Evolutionary conservation across 2,329 filamentous ascomycete genomes (phyloP), one percentile per base, ranked within the genome.

Genomic region (Alternaria sp.): DNA sequence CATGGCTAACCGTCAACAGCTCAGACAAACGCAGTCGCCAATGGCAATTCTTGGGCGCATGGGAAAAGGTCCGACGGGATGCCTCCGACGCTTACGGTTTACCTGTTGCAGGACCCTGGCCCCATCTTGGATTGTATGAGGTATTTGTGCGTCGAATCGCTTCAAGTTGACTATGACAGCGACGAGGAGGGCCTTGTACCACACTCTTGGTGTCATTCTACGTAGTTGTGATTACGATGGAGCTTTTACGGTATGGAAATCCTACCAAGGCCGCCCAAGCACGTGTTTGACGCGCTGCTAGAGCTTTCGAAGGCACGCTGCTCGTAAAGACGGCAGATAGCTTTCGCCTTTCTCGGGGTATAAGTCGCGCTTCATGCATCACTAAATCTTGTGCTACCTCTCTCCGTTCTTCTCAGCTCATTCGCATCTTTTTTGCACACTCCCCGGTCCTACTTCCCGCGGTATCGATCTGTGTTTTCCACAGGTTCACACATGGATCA

Each of bases 131-230:
- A 40, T 40, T 51, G 46, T 56, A 62, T 73, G 71, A 71, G 71
- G 63, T 62, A 73, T 73, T 73, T 73, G 64, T 67, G 62, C 55
- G 61, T 67, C 70, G 60, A 72, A 70, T 72, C 66, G 64, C 51
- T 60, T 61, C 40, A 57, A 17, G 19, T 55, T 50, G 26, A 55
- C 57, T 53, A 50, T 32, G 61, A 57, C 55, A 57, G 54, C 59
- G 63, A 40, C 50, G 57, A 61, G 52, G 19, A 60, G 40, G 46
- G 8, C 58, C 59, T 64, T 61, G 60, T 58, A 36, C 50, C 56
- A 44, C 51, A 43, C 36, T 45, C n/a, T 12, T 59, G 61, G 59
- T 50, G 47, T n/a, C 47, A 43, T 59, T 13, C 60, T 17, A 43
- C 17, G 49, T 43, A 55, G 23, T 30, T 45, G n/a, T 26, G 43